Evolutionary conservation across 208 protist species (phyloP), one percentile per base, ranked within the genome.

Genomic region (Leishmania turanica): DNA sequence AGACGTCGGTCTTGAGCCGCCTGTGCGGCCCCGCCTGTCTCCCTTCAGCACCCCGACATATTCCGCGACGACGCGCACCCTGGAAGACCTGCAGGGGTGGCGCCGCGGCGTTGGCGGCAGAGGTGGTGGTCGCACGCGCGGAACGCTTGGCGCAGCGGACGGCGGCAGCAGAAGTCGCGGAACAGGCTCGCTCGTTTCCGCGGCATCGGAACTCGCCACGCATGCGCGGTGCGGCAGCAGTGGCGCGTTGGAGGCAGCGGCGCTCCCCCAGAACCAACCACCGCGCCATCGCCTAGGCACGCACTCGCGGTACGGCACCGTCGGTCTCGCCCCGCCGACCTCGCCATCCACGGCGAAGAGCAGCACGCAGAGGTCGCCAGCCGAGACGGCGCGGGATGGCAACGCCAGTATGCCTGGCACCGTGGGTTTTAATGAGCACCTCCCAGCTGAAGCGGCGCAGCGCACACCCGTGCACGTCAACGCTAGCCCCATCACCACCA

Each of bases 381-480:
- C 27, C 0, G 75, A 80, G 70, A 60, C 53, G 51, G 49, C 21
- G 5, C 75, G 75, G 9, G 80, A 73, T 37, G 70, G 81, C 31
- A 77, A 71, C 34, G 72, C 66, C 13, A 75, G 70, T 21, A 13
- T 84, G 24, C 78, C 74, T 53, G 62, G 62, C 1, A 60, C 76
- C 3, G 81, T 40, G 3, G 81, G 72, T 0, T 49, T 62, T 3
- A 76, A 81, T 37, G 72, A 49, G 0, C 77, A 73, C 71, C n/a
- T 58, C 64, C 54, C 77, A 42, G 58, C 53, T 3, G 74, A 40
- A 6, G 56, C 31, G 24, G 56, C 74, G 62, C 81, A 37, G 47
- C 75, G 81, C 81, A 69, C 58, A 47, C 81, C 77, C 21, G 69
- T 78, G 27, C 80, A 73, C 37, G 49, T 84, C 27, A 75, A n/a